Base-by-base conservation (phyloP, 2,329 filamentous ascomycete genomes). In the Neonectria magnoliae region DNA sequence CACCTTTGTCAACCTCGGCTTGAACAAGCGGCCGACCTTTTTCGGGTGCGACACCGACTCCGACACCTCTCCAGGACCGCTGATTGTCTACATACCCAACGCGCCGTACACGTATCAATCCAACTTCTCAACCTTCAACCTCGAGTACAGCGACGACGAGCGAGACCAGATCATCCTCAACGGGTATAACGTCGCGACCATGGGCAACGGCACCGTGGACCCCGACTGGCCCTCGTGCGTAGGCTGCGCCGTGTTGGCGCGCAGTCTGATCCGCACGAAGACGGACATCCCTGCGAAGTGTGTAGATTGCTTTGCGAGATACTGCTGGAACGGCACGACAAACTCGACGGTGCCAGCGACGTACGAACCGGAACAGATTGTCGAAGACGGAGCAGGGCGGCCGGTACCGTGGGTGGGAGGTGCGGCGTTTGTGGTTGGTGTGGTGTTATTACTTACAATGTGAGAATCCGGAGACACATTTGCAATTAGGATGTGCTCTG, bases 51-150 rank as follows among this genome's bases (percentile, higher is more conserved):
- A 93, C 75, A 83, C 83, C 38, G 67, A 66, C 50, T 48, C 29
- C 79, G 81, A 93, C 75, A 83, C 60, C 50, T 51, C 58, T 14
- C 51, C 76, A 1, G 79, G 84, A 0, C 92, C 93, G 0, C 77
- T 97, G 1, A 82, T 97, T 54, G 91, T 97, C 62, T 98, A 97
- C 81, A 74, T 97, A 13, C 92, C 94, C 62, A 97, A 96, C 76
- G 81, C 89, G 4, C 93, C 93, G 0, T 97, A 94, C 78, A 86
- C 88, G 16, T 86, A 84, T 71, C 79, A 83, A 67, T 91, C 88
- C 76, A 97, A 97, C 80, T 83, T 90, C 2, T 90, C 90, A 1
- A 97, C 93, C 20, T 93, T 91, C 76, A 83, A 88, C 62, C 81
- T 88, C 5, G 78, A 79, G 13, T 94, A 93, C 83, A 83, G 84